Percentiles rank a stretch among this genome's conserved stretches.
These are phyloP conservation scores for Cryptococcus sp. DNA, from an alignment of 1,284 basidiomycete species.

Conservation along the genomic window DNA sequence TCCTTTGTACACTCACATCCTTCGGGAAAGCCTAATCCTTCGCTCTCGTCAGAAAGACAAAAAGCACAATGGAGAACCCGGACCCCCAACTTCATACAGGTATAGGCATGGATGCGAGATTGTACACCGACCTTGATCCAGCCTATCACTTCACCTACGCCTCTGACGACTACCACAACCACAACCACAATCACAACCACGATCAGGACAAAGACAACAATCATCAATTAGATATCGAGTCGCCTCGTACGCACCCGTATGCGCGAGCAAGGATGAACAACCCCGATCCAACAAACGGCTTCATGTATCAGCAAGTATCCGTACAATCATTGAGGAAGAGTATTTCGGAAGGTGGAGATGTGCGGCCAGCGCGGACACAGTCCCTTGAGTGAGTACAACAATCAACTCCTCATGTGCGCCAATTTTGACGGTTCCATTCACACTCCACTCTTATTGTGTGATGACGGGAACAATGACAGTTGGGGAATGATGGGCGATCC, in stretches of 20 bases:
- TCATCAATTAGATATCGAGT: conserved; percentile 5
- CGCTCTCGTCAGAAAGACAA: too few relatives aligned
- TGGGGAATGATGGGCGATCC: too few relatives aligned
- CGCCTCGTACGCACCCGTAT: conserved; percentile 17
- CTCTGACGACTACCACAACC: not conserved
- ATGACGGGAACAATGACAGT: too few relatives aligned
- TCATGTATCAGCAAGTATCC: conserved; percentile 32
- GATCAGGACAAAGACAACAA: not conserved
- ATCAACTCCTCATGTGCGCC: not conserved
- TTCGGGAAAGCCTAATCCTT: too few relatives aligned
- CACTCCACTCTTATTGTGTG: not conserved
- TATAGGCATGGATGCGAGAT: too few relatives aligned
- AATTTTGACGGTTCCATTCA: too few relatives aligned
- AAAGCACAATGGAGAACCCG: too few relatives aligned
- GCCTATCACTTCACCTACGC: too few relatives aligned
- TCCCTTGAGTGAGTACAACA: conserved; percentile 7
- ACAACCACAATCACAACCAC: not conserved
- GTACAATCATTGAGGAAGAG: not conserved
- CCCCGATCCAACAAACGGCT: conserved; percentile 32
- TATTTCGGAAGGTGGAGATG: conserved; percentile 11
- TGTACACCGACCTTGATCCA: too few relatives aligned
- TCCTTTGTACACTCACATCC: too few relatives aligned
- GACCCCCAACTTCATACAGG: too few relatives aligned
- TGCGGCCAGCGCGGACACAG: not conserved
- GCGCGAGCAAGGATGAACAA: conserved; percentile 24